Base-by-base conservation (phyloP, 2,329 filamentous ascomycete genomes). In the Pseudogymnoascus sp. region DNA sequence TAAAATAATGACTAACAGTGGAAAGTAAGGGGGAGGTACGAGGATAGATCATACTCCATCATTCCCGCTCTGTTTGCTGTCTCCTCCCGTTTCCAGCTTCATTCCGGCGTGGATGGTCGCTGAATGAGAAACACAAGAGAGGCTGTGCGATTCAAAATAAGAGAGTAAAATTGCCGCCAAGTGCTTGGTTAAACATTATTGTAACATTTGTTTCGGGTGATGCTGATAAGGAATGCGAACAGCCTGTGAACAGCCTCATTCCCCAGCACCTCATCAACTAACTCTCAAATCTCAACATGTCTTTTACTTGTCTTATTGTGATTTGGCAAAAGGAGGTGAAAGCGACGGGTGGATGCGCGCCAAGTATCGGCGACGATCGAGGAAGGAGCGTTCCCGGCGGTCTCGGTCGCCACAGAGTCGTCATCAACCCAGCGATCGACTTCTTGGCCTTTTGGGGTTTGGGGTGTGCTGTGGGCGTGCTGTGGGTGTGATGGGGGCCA, bases 131-230 rank as follows among this genome's bases (percentile, higher is more conserved):
- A 49, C 42, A 49, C 42, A 49, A 49, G 14, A 28, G 42, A 49
- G 42, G 42, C 42, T 49, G 42, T 49, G 42, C 23, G 42, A 49
- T 25, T 49, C 42, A 14, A 49, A 49, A 5, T 28, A n/a, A 49
- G 14, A n/a, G 23, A 28, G 42, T 49, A 49, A 49, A 49, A 49
- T 49, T 49, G 42, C 42, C 42, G 42, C 42, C 42, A 49, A 49
- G 42, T 28, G 42, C 42, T 49, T 49, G 42, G 42, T 49, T 28
- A 49, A 49, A 49, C 42, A 49, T 16, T 8, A 4, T 49, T 14
- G 42, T 49, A 49, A 49, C 42, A 14, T 49, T 49, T n/a, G 42
- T 49, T 49, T 49, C 42, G 42, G 42, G 42, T 16, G 23, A 14
- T 14, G n/a, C 42, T 49, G 42, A 49, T 49, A 49, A 49, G 23